A percentile compares a stretch with the other conserved stretches of the same genome.
Conservation (phyloP, 257 asterid genomes). For the Avicennia marina region DNA sequence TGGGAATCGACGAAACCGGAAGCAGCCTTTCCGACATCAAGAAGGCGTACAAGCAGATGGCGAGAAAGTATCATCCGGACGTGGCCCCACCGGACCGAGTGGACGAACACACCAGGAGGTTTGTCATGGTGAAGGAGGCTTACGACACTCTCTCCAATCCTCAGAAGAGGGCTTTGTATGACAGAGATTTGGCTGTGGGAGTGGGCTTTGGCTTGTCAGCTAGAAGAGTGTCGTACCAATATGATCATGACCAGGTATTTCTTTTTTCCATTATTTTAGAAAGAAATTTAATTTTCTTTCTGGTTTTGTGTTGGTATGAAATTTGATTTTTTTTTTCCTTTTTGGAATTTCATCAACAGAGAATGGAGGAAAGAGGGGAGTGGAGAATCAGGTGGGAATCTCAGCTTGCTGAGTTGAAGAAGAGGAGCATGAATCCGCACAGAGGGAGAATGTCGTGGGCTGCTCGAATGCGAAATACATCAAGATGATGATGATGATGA, state of each 20-base stretch:
- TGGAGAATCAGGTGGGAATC: constrained; percentile 42
- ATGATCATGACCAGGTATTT: constrained; percentile 10
- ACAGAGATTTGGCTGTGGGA: constrained; percentile 34
- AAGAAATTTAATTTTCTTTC: not conserved
- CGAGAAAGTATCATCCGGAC: constrained; percentile 60
- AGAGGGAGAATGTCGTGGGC: constrained; percentile 37
- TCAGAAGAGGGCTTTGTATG: constrained; percentile 38
- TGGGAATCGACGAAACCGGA: constrained; percentile 43
- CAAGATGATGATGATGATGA: no score
- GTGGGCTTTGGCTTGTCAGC: constrained; percentile 8
- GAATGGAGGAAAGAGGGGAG: constrained; percentile 23
- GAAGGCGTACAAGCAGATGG: constrained; percentile 50
- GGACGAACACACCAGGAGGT: constrained; percentile 47
- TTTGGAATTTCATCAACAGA: constrained; percentile 8
- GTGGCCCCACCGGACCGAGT: constrained; percentile 57
- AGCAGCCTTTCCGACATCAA: constrained; percentile 40
- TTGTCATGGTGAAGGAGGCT: constrained; percentile 46
- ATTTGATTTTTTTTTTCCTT: not conserved
- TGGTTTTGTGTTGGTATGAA: not conserved
- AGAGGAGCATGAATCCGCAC: constrained; percentile 11
- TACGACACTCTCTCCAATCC: constrained; percentile 60
- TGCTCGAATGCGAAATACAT: constrained; percentile 26
- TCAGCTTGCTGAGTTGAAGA: constrained; percentile 40
- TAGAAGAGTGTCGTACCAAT: no score
- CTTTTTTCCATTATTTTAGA: not conserved